Base-by-base conservation (phyloP, 1,284 basidiomycete genomes). In the Austroboletus niveus region DNA sequence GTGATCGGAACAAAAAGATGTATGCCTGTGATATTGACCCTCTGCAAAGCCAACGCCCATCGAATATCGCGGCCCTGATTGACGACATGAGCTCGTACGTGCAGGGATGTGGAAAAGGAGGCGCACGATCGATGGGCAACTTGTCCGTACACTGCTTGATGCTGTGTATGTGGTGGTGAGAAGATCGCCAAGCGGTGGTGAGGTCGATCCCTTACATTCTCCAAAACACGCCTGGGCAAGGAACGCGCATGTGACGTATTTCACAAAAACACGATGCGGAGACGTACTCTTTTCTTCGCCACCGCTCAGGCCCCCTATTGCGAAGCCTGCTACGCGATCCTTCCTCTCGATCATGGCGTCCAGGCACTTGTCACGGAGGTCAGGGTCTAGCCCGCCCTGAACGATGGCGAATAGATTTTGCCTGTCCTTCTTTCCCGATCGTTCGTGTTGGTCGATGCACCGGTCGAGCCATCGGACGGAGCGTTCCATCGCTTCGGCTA, bases 41-140 rank as follows among this genome's bases (percentile, higher is more conserved):
- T 94, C 91, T 17, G 90, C 89, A 68, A 92, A 94, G 3, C 91
- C 91, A 41, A 94, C 80, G 1, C 91, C 91, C 91, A 93, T 93
- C 6, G 85, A 84, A 72, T 92, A 94, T 55, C 90, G 78, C 12
- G 91, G 90, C 52, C 86, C 85, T 91, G 55, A 24, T 57, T 50
- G 32, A 53, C 29, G 49, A 47, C 47, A 48, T 59, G 48, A 51
- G 53, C 27, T 40, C 30, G 42, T 36, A 34, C 22, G 34, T 30
- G 20, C 40, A 36, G 12, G 39, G 8, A 8, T 22, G 42, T 29
- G 49, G 27, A 24, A 42, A 52, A 53, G 42, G 34, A 31, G 17
- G 74, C 87, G 57, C 61, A 89, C 88, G 78, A 62, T 91, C 88
- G 64, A 75, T 72, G 5, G 88, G 88, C 4, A 93, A 71, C 59